Base-by-base conservation (phyloP, 345 rosid species). In the Hibiscus mutabilis region DNA sequence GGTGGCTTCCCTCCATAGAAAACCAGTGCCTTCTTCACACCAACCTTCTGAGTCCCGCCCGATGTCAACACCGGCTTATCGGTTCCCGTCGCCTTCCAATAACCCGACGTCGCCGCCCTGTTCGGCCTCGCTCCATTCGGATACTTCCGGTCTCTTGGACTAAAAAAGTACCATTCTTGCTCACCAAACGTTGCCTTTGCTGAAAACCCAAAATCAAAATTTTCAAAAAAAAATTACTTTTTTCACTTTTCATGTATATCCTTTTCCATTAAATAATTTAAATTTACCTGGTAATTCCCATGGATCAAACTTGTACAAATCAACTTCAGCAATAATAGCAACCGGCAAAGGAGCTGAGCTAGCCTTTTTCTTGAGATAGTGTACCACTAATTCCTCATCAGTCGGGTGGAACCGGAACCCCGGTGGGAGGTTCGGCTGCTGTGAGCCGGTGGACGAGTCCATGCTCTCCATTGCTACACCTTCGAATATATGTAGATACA, bases 151-250 rank as follows among this genome's bases (percentile, higher is more conserved):
- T 88, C 92, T 66, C 92, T 79, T 0, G 92, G 86, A 73, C 88
- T 88, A 62, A 88, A 88, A 68, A 88, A 86, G 61, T 88, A 88
- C 93, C 93, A 88, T 49, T 88, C 93, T n/a, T 85, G 84, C 84
- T 88, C 91, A 37, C 93, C 93, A 74, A 86, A 86, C 68, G 82
- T 82, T 2, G 93, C 93, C 79, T 88, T 88, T 49, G 55, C 55
- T 49, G 55, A 49, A 49, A 49, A 42, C 85, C 88, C 24, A 80
- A 44, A 44, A 44, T 42, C 46, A 42, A 42, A 10, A 1, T 42
- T 40, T 40, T 40, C 12, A 9, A 10, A 42, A 42, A 9, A 42
- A 9, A 11, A 2, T 10, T 1, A 6, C 2, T 0, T 40, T 35
- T 35, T 35, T 7, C 42, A 37, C 42, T 37, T 37, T 37, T 37